A percentile compares a stretch with the other conserved stretches of the same genome.
These are phyloP conservation scores for Phytophthora melonis DNA, from an alignment of 352 stramenopile genomes.

Conservation along the genomic window DNA sequence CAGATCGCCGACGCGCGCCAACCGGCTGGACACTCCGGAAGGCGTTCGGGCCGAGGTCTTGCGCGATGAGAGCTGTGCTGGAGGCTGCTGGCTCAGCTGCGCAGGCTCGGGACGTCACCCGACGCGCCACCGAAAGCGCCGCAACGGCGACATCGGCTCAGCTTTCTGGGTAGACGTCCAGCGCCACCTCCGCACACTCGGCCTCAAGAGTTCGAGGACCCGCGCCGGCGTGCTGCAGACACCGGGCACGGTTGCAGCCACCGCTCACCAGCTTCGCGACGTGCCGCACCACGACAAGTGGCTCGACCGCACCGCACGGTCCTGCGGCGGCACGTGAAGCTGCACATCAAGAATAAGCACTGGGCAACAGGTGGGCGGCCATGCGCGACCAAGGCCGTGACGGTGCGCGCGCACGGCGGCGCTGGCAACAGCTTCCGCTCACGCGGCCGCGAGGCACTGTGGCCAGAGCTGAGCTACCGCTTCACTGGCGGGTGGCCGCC, in stretches of 20 bases:
- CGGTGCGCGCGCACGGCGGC: not conserved
- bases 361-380: constrained; percentile 7
- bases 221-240: not conserved
- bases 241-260: not conserved
- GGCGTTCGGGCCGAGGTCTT: not conserved
- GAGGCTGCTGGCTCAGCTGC: constrained; percentile 2
- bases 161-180: constrained; percentile 29
- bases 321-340: not conserved
- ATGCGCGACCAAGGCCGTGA: constrained; percentile 18
- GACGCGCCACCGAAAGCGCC: not conserved
- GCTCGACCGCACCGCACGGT: not conserved
- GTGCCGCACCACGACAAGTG: constrained; percentile 17
- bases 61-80: constrained; percentile 13
- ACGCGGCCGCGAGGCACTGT: constrained; percentile 14
- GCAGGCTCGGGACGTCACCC: not conserved
- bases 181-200: not conserved
- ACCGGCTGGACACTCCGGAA: not conserved
- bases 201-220: too few relatives aligned
- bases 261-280: constrained; percentile 10
- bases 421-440: constrained; percentile 18
- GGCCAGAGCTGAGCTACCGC: constrained; percentile 24
- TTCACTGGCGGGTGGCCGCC: constrained; percentile 22
- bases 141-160: constrained; percentile 18
- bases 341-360: not conserved
- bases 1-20: constrained; percentile 13